A percentile compares a stretch with the other conserved stretches of the same genome.
Evolutionary conservation across 345 rosid species (phyloP).

Genomic region (Aurinia saxatilis): DNA sequence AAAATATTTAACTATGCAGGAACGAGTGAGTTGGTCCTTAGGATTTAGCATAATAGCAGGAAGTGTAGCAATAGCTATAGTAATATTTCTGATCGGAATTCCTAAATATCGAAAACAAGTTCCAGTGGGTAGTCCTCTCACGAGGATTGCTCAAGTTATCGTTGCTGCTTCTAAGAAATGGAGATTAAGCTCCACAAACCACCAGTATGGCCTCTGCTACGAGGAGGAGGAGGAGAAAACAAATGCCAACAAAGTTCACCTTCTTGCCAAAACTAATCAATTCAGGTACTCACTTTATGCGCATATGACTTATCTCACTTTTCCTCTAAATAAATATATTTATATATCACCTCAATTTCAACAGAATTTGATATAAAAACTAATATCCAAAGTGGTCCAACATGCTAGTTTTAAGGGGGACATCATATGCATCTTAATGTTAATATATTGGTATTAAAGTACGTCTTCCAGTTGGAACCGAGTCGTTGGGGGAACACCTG

Average conservation of each 20-base stretch:
- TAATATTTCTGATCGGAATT: constrained; percentile 46
- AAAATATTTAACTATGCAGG: constrained; percentile 25
- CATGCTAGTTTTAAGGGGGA: constrained; percentile 14
- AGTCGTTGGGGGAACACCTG: constrained; percentile 12
- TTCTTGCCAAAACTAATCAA: constrained; percentile 44
- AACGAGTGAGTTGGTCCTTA: constrained; percentile 65
- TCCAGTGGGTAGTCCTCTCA: constrained; percentile 67
- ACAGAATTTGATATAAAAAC: neutral
- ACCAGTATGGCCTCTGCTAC: constrained; percentile 30
- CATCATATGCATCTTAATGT: constrained; percentile 22
- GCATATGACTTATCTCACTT: no score
- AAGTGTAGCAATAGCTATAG: constrained; percentile 38
- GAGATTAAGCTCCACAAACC: constrained; percentile 37
- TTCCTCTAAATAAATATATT: no score
- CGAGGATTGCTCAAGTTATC: constrained; percentile 60
- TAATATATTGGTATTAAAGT: neutral
- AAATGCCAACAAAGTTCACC: neutral
- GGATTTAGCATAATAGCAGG: constrained; percentile 59
- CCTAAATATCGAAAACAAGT: constrained; percentile 45
- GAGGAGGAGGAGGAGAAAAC: constrained; percentile 22
- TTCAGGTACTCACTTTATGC: constrained; percentile 44
- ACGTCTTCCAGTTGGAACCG: neutral
- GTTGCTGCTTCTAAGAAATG: constrained; percentile 60
- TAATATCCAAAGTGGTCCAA: constrained; percentile 18
- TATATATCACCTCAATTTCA: neutral